Base-by-base conservation (phyloP, 176 grass and related monocot genomes). In the Eragrostis nindensis region DNA sequence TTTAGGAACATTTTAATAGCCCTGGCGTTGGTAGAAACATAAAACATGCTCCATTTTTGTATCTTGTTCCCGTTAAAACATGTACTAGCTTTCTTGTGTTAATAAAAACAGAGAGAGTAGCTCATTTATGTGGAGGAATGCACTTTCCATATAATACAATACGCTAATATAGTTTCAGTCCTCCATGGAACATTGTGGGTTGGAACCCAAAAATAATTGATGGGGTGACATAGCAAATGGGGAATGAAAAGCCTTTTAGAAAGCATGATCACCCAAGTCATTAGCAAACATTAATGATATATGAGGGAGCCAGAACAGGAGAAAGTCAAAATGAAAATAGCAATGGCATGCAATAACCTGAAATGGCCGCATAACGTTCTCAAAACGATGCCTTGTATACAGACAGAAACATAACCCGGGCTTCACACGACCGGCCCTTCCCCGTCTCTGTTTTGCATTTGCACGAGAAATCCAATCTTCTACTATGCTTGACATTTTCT, bases 401-500 rank as follows among this genome's bases (percentile, higher is more conserved):
- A 98, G 73, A 81, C 92, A 94, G 81, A 98, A 98, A 82, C 95
- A 94, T 25, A 89, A 89, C 62, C 95, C 95, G 55, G 90, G 91
- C 86, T 89, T 92, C 70, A 98, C 95, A 40, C 95, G 90, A 78
- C 95, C 95, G 85, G 95, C 92, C 87, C 95, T 90, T 40, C 95
- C 95, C 30, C 92, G 76, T 70, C 95, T 88, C 89, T 98, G 95
- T 66, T 98, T 98, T 78, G 92, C 90, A 85, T 98, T 98, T 67
- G 95, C 95, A 84, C 81, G 73, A 71, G 95, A 98, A 94, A 98
- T 98, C 92, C 95, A 98, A 85, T 98, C 95, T 87, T 98, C 95
- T 56, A 98, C 87, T 83, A 98, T 98, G 90, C 95, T 98, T 50
- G 95, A 98, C 95, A 98, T 98, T 98, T 98, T 98, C 95, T 98